These are phyloP conservation scores for Colletotrichum tamarilloi DNA, from an alignment of 2,329 filamentous ascomycete species.

Conservation along the genomic window DNA sequence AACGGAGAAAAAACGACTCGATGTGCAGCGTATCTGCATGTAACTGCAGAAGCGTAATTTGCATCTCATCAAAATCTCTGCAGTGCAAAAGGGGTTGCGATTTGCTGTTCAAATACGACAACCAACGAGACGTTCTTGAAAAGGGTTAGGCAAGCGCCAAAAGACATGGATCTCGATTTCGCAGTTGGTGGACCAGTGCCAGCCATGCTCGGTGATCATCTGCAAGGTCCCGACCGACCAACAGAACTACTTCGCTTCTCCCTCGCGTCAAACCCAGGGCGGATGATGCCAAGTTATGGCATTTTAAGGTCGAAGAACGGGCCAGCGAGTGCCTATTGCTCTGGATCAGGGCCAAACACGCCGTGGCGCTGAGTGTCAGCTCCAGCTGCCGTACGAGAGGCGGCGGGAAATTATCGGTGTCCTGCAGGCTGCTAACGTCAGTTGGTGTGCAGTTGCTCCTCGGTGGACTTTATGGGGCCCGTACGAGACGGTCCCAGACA, in stretches of 20 bases:
- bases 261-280: slow-evolving; percentile 1
- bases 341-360: slow-evolving; percentile 3
- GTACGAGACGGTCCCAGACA: not conserved
- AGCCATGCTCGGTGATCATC: not conserved
- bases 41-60: slow-evolving; percentile 35
- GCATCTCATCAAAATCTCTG: slow-evolving; percentile 24
- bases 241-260: not conserved
- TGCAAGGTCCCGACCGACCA: not conserved
- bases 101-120: not conserved
- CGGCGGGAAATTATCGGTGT: slow-evolving; percentile 13
- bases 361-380: not conserved
- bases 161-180: slow-evolving; percentile 8
- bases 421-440: not conserved
- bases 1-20: not conserved
- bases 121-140: not conserved
- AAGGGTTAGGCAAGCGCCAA: slow-evolving; percentile 1
- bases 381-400: not conserved
- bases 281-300: not conserved
- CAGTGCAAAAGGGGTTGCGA: slow-evolving; percentile 22
- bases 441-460: not conserved
- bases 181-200: slow-evolving; percentile 5
- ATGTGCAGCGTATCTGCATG: slow-evolving; percentile 10
- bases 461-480: not conserved
- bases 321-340: slow-evolving; percentile 6
- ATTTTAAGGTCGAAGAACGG: not conserved